A percentile compares a stretch with the other conserved stretches of the same genome.
phyloP scores from a whole-genome alignment of 179 eudicot genomes.

The Actinidia arguta region DNA sequence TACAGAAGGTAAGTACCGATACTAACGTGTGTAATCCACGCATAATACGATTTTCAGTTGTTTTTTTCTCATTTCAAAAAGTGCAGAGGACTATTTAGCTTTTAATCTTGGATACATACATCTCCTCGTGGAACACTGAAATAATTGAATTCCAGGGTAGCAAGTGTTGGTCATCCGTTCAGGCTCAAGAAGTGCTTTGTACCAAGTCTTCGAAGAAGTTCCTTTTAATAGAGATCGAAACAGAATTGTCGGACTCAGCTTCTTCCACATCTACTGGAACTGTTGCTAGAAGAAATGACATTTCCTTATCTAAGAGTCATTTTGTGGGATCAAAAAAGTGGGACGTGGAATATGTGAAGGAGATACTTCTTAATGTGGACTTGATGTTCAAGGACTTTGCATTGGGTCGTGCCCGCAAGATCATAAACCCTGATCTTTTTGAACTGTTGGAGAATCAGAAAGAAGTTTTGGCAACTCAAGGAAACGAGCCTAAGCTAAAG shows the following conservation, averaged over 20 bases:
- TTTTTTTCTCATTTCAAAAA: too few relatives aligned
- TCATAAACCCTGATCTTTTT: slow-evolving; percentile 58
- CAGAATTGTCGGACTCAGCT: slow-evolving; percentile 64
- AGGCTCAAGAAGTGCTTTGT: slow-evolving; percentile 43
- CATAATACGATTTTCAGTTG: too few relatives aligned
- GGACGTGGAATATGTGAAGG: slow-evolving; percentile 69
- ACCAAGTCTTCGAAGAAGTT: slow-evolving; percentile 42
- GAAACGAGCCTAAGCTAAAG: slow-evolving; percentile 42
- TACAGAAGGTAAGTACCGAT: slow-evolving; percentile 46
- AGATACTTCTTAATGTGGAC: slow-evolving; percentile 52
- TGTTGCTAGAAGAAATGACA: slow-evolving; percentile 28
- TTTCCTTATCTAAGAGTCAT: slow-evolving; percentile 22
- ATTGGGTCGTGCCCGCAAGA: slow-evolving; percentile 44
- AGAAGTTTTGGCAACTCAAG: slow-evolving; percentile 39
- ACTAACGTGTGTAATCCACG: too few relatives aligned
- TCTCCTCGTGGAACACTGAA: too few relatives aligned
- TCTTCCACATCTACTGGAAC: slow-evolving; percentile 45
- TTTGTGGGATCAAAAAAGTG: slow-evolving; percentile 39
- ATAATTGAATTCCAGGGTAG: slow-evolving; percentile 58
- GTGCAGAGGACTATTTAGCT: too few relatives aligned
- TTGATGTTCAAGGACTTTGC: slow-evolving; percentile 45
- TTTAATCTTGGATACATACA: too few relatives aligned
- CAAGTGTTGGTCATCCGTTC: slow-evolving; percentile 42
- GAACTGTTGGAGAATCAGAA: slow-evolving; percentile 66
- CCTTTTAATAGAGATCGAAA: slow-evolving; percentile 50